Conservation (phyloP, 2,329 filamentous ascomycete species). For the Scedosporium minutisporum region DNA sequence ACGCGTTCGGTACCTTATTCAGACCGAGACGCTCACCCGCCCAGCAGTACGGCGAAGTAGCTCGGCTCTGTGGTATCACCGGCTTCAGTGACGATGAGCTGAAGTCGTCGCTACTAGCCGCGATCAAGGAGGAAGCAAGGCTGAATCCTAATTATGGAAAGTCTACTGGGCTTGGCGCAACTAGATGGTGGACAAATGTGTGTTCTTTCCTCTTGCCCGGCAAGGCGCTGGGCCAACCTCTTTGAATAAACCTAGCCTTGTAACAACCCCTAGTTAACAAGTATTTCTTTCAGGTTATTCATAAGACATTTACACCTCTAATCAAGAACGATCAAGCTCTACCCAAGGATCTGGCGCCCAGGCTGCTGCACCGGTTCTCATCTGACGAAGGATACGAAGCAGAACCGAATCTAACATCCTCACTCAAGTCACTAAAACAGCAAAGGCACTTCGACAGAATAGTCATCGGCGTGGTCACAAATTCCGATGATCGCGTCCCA, state of each 20-base stretch:
- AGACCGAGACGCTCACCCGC: conserved; percentile 38
- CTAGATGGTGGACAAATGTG: conserved; percentile 52
- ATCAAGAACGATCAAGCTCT: conserved; percentile 18
- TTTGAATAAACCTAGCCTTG: too few relatives aligned
- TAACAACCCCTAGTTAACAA: too few relatives aligned
- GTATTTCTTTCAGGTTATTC: neutral
- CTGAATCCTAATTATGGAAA: conserved; percentile 51
- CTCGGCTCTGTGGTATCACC: conserved; percentile 36
- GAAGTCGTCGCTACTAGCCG: conserved; percentile 21
- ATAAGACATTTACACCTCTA: neutral
- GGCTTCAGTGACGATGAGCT: conserved; percentile 31
- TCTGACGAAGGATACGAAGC: conserved; percentile 42
- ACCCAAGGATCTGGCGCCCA: conserved; percentile 33
- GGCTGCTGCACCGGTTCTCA: conserved; percentile 42
- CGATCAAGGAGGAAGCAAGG: conserved; percentile 37
- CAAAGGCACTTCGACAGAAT: conserved; percentile 22
- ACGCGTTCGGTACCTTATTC: conserved; percentile 58
- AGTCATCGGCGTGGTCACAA: conserved; percentile 49
- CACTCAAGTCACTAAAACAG: conserved; percentile 20
- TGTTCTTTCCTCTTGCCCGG: conserved; percentile 11
- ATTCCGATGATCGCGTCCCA: conserved; percentile 52
- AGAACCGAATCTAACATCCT: conserved; percentile 38
- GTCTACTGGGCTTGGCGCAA: conserved; percentile 36
- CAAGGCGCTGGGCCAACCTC: too few relatives aligned
- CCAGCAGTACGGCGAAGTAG: conserved; percentile 44